Evolutionary conservation across 2,329 filamentous ascomycete species (phyloP), one percentile per base, ranked within the genome.

Genomic region (Cladophialophora yegresii): DNA sequence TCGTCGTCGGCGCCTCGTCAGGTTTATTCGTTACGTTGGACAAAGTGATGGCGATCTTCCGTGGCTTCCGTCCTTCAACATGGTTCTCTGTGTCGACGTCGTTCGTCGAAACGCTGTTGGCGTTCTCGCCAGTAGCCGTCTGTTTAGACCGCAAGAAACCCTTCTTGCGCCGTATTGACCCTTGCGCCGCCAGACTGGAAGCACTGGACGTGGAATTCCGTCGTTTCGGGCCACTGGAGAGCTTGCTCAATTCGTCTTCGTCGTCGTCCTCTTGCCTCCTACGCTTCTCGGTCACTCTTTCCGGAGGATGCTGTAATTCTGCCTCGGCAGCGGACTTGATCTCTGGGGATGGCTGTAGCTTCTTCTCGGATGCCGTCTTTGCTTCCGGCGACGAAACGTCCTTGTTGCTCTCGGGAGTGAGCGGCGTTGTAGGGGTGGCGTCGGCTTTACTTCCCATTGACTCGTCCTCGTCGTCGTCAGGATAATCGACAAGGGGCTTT

Each of bases 401-500:
- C 33, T 67, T 66, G 13, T 50, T 63, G 22, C 67, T 61, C 64
- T 78, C 77, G 6, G 73, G 67, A 61, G 69, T 71, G 22, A 65
- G 54, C 6, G 69, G 53, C 54, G 65, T 69, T 51, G 69, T 64
- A 22, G 64, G 67, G 58, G 69, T 67, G 3, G 54, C 36, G 6
- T 60, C 40, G 16, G 47, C 32, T 33, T 78, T 79, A 36, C 84
- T 79, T 72, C 88, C 87, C 76, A 89, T 87, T 12, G 83, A 81
- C 61, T 84, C 86, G 22, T 70, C 68, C 13, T 95, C 91, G 64
- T 97, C 93, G 70, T 97, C 93, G 43, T 96, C 96, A 0, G 89
- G 87, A 74, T 99, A 99, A 75, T 96, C 91, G 36, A 99, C 95
- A 23, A 98, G 80, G 1, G 90, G 90, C 73, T 89, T 92, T 57